Conservation (phyloP, 192 early-diverging fungal genomes). For the Powellomyces hirtus region DNA sequence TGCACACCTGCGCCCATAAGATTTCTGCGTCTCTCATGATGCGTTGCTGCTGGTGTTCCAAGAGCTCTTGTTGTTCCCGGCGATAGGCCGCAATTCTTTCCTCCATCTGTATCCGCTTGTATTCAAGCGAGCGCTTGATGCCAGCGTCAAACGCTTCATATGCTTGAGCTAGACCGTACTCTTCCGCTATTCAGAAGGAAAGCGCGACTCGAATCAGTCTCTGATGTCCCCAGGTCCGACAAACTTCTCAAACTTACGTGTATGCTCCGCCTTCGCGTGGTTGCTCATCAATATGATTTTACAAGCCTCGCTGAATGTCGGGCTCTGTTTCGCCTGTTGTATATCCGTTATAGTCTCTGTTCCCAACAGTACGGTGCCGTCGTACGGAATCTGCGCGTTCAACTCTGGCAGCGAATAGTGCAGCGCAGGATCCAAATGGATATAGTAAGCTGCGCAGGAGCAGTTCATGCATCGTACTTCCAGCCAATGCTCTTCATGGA, state of each 20-base stretch:
- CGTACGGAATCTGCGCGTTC: background rate
- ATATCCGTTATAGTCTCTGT: background rate
- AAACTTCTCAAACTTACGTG: background rate
- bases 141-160: constrained; percentile 1
- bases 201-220: too few species aligned
- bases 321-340: background rate
- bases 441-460: constrained; percentile 8
- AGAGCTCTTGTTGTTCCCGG: constrained; percentile 7
- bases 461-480: constrained; percentile 28
- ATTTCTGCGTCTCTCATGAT: constrained; percentile 2
- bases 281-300: constrained; percentile 4
- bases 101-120: constrained; percentile 21
- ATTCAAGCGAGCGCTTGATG: constrained; percentile 2
- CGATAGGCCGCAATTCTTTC: constrained; percentile 22
- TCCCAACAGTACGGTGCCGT: constrained; percentile 14
- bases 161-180: constrained; percentile 13
- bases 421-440: background rate
- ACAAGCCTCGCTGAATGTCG: constrained; percentile 2
- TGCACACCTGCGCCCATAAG: constrained; percentile 22
- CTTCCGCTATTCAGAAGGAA: constrained; percentile 4
- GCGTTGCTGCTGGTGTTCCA: constrained; percentile 7
- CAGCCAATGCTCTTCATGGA: constrained; percentile 1
- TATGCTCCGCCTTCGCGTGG: background rate
- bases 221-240: too few species aligned
- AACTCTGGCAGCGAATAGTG: constrained; percentile 4